Percentiles rank a stretch among this genome's conserved stretches.
These are phyloP conservation scores for Ramalina intermedia DNA, from an alignment of 495 filamentous ascomycete genomes.

Conservation along the genomic window DNA sequence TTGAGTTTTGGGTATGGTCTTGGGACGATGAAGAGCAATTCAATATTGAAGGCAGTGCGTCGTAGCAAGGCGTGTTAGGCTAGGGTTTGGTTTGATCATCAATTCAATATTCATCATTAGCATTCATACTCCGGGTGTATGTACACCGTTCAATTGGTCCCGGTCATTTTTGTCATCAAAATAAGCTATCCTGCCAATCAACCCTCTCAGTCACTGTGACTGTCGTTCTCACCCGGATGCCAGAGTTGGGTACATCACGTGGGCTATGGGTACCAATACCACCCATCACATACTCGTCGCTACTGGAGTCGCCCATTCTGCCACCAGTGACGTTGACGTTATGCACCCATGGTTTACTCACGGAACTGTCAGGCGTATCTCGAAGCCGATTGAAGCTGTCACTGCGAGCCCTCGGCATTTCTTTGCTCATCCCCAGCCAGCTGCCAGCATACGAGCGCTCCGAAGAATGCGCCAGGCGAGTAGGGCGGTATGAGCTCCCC, in stretches of 20 bases:
- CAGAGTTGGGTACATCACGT: neutral
- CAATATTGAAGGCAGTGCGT: too few relatives aligned
- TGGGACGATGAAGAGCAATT: too few relatives aligned
- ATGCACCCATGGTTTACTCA: neutral
- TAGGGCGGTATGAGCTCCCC: slow-evolving; percentile 1
- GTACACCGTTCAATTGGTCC: too few relatives aligned
- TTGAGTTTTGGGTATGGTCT: too few relatives aligned
- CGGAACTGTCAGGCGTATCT: neutral
- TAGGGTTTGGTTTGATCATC: too few relatives aligned
- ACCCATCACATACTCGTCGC: slow-evolving; percentile 3
- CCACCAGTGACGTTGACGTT: slow-evolving; percentile 1
- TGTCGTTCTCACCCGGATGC: slow-evolving; percentile 7
- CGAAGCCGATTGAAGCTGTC: slow-evolving; percentile 4
- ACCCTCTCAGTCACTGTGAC: slow-evolving; percentile 8
- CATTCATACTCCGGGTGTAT: too few relatives aligned
- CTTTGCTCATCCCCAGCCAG: neutral
- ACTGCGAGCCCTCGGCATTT: neutral
- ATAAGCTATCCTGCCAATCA: slow-evolving; percentile 9
- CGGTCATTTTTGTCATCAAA: neutral
- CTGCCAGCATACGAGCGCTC: neutral
- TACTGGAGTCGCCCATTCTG: neutral
- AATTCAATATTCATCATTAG: too few relatives aligned
- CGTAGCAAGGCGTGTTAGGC: too few relatives aligned
- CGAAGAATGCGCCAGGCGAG: neutral
- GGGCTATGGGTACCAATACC: neutral